Evolutionary conservation across 1,284 basidiomycete genomes (phyloP), one percentile per base, ranked within the genome.

Genomic region (Ganoderma resinaceum): DNA sequence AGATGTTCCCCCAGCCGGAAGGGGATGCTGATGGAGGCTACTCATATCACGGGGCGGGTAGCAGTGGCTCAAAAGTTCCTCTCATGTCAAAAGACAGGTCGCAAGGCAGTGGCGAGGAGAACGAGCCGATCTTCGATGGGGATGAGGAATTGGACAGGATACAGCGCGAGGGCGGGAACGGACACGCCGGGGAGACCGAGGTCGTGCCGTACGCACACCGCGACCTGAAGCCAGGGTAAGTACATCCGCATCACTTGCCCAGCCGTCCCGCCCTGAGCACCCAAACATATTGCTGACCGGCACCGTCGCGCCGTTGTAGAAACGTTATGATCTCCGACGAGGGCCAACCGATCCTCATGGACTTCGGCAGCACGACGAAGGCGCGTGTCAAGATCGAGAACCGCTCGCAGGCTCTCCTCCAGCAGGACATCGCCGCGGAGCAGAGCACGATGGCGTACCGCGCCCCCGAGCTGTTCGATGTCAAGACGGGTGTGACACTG

Each of bases 261-360:
- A 18, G 29, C 18, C 31, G 3, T 43, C 37, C 16, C 29, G 40
- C 66, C 31, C 18, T 2, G 29, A n/a, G 16, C 4, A 14, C 62
- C 37, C 61, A 62, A n/a, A n/a, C n/a, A n/a, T n/a, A 65, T 31
- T 37, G 37, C 43, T 63, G 3, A 26, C 46, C 46, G 12, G 11
- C 23, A 26, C 23, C 42, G 11, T n/a, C n/a, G n/a, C n/a, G n/a
- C n/a, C 1, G 26, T 53, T 43, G 4, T 70, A 97, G 95, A 52
- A 99, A 99, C 79, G 88, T 99, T 67, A 99, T 99, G 97, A 88
- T 99, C 67, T 87, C 95, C 7, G 96, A 98, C 76, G 95, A 98
- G 68, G 95, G 94, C 6, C 89, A 90, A 14, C 94, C 96, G 0
- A 94, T 99, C 72, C 87, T 99, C 20, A 99, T 99, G 97, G 97